These are phyloP conservation scores for Nakaseomyces glabratus DNA, from an alignment of 1,139 yeast species.

Conservation along the genomic window DNA sequence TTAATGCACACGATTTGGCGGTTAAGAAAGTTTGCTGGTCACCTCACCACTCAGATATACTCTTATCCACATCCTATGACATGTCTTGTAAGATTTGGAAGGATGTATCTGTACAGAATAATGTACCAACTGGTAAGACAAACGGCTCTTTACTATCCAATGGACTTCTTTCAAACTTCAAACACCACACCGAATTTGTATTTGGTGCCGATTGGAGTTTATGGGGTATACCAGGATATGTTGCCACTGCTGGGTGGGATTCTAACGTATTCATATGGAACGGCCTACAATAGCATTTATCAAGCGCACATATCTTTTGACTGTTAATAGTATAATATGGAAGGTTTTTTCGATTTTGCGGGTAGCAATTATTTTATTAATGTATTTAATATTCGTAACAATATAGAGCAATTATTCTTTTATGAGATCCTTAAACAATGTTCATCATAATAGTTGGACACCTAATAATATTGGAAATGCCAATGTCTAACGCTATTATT, in stretches of 20 bases:
- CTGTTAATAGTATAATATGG: too few relatives aligned
- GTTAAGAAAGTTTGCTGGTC: conserved; percentile 79
- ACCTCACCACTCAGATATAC: conserved; percentile 67
- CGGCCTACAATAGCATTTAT: too few relatives aligned
- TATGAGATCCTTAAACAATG: too few relatives aligned
- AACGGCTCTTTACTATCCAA: conserved; percentile 36
- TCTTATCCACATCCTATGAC: conserved; percentile 78
- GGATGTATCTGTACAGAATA: conserved; percentile 48
- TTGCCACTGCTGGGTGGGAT: conserved; percentile 94
- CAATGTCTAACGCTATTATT: too few relatives aligned
- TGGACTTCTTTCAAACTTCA: conserved; percentile 52
- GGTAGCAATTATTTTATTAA: too few relatives aligned
- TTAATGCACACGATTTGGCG: conserved; percentile 80
- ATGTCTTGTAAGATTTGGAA: conserved; percentile 87
- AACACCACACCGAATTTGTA: conserved; percentile 76
- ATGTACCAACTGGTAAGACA: conserved; percentile 39
- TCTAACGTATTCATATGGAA: conserved; percentile 93
- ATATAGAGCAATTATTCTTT: too few relatives aligned
- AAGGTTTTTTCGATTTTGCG: too few relatives aligned
- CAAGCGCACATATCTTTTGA: too few relatives aligned
- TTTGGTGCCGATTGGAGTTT: conserved; percentile 93
- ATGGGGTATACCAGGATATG: conserved; percentile 97
- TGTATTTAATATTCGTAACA: too few relatives aligned
- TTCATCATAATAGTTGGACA: too few relatives aligned
- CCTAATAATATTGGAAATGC: too few relatives aligned